Evolutionary conservation across 1,284 basidiomycete genomes (phyloP).

Genomic region (Ganoderma multipileum): DNA sequence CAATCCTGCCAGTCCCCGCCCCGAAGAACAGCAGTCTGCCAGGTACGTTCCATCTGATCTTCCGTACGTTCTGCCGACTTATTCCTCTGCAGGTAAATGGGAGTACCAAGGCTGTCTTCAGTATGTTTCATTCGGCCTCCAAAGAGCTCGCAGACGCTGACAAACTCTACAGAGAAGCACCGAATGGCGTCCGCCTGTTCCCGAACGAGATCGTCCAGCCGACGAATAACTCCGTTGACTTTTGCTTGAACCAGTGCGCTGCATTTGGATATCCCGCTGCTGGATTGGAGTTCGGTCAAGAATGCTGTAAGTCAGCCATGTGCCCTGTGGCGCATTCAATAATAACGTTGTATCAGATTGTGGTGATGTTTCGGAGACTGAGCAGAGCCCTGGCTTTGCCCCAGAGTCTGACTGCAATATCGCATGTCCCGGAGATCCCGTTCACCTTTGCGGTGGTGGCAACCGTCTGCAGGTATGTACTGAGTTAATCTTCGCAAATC

Average conservation of each 20-base stretch:
- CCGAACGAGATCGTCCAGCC: constrained; percentile 64
- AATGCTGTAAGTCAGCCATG: constrained; percentile 66
- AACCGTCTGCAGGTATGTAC: constrained; percentile 40
- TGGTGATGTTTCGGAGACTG: constrained; percentile 62
- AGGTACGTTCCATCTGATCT: constrained; percentile 13
- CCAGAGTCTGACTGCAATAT: constrained; percentile 59
- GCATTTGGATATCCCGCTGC: constrained; percentile 70
- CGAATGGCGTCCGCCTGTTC: constrained; percentile 52
- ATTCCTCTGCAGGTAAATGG: constrained; percentile 52
- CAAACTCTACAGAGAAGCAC: constrained; percentile 39
- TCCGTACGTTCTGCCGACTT: constrained; percentile 2
- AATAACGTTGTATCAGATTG: constrained; percentile 53
- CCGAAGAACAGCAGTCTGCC: constrained; percentile 62
- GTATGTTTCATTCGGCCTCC: constrained; percentile 45
- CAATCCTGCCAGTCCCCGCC: constrained; percentile 63
- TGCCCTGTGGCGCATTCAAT: neutral
- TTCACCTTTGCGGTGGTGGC: constrained; percentile 67
- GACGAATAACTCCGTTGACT: constrained; percentile 65
- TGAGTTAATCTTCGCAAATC: neutral
- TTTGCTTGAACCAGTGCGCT: constrained; percentile 69
- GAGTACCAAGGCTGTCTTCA: constrained; percentile 69
- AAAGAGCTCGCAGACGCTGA: neutral
- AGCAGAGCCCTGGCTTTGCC: constrained; percentile 49
- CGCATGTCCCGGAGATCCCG: constrained; percentile 71
- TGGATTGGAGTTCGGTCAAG: constrained; percentile 63